phyloP scores from a whole-genome alignment of 306 rosid species.

The Lathyrus oleraceus region DNA sequence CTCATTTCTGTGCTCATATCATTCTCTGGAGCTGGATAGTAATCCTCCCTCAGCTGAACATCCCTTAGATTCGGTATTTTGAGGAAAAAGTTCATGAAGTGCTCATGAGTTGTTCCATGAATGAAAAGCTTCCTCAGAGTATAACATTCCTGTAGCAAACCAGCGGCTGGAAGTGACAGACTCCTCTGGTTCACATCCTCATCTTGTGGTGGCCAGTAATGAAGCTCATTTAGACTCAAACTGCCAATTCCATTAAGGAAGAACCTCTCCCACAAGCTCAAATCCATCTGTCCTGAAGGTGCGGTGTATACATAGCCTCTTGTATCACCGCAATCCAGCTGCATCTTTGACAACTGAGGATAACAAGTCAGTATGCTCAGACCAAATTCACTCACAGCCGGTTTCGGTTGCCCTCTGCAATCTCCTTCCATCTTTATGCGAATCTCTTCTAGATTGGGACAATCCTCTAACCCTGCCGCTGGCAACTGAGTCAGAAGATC shows the following conservation, averaged over 20 bases:
- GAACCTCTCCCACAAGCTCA: conserved; percentile 93
- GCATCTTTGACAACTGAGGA: conserved; percentile 72
- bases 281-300: conserved; percentile 82
- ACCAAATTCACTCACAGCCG: conserved; percentile 55
- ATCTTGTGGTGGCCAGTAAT: conserved; percentile 96
- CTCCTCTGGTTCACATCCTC: conserved; percentile 81
- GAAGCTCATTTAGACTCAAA: conserved; percentile 63
- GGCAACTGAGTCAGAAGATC: conserved; percentile 68
- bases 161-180: conserved; percentile 73
- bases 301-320: conserved; percentile 76
- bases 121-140: conserved; percentile 82
- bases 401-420: conserved; percentile 63
- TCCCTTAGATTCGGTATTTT: conserved; percentile 61
- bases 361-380: conserved; percentile 57
- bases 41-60: conserved; percentile 77
- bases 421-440: conserved; percentile 75
- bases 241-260: conserved; percentile 65
- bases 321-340: conserved; percentile 81
- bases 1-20: conserved; percentile 96
- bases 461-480: conserved; percentile 66
- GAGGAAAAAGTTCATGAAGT: conserved; percentile 77
- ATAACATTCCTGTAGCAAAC: conserved; percentile 64
- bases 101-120: conserved; percentile 80
- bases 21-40: conserved; percentile 84
- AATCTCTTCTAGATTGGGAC: conserved; percentile 79